Base-by-base conservation (phyloP, 2,329 filamentous ascomycete species). In the Celoporthe dispersa region DNA sequence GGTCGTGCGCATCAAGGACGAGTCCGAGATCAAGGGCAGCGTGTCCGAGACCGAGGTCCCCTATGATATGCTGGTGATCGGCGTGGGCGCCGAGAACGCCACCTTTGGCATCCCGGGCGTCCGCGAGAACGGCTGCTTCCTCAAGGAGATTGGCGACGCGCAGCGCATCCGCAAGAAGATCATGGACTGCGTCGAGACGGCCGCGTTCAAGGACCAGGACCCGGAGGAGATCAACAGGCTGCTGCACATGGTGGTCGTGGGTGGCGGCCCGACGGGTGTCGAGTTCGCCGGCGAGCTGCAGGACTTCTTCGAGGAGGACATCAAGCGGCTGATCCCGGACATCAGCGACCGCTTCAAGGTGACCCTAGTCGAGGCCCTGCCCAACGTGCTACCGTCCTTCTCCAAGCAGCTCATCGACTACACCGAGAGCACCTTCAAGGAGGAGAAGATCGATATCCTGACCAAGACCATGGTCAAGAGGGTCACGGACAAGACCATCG, bases 401-500 rank as follows among this genome's bases (percentile, higher is more conserved):
- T 97, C 94, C 81, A 98, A 98, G 88, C 94, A 97, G 83, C 87
- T 99, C 78, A 98, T 99, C 79, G 96, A 99, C 78, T 99, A 99
- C 87, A 99, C 96, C 76, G 96, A 99, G 85, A 95, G 94, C 83
- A 98, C 95, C 62, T 97, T 99, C 86, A 96, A 97, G 84, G 96
- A 99, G 85, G 96, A 99, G 84, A 94, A 94, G 79, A 99, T 99
- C 79, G 91, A 93, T 76, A 97, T 99, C 84, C 92, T 93, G 82
- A 97, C 96, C 77, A 98, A 98, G 89, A 98, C 96, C 75, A 97
- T 97, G 91, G 96, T 99, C 80, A 98, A 98, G 88, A 94, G 92
- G 73, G 96, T 99, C 71, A 97, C 94, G 41, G 91, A 96, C 77
- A 97, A 92, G 83, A 91, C 89, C 79, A 95, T 99, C 78, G 94